phyloP scores from a whole-genome alignment of 1,284 basidiomycete genomes.

The Earliella scabrosa region DNA sequence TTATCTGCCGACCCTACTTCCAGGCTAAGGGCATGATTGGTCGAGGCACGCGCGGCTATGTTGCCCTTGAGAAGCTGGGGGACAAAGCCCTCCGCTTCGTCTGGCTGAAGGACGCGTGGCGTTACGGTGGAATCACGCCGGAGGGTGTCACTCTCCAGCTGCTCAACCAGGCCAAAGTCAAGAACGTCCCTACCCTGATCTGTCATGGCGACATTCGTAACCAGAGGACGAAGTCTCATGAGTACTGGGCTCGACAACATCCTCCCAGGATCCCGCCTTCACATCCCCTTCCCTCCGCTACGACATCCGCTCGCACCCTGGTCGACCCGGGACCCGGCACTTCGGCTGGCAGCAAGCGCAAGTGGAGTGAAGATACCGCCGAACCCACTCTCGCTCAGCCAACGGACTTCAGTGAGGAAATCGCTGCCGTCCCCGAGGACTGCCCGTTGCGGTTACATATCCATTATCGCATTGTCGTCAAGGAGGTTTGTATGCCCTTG shows the following conservation, averaged over 20 bases:
- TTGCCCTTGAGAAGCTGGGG: background rate
- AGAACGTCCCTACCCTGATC: background rate
- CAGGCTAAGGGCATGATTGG: background rate
- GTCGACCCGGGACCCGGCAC: background rate
- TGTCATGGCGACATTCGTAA: background rate
- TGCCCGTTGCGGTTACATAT: background rate
- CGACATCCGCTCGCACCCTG: too few species aligned
- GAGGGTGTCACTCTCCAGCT: background rate
- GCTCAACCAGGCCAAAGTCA: background rate
- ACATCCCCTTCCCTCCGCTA: background rate
- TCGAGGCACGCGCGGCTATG: constrained; percentile 5
- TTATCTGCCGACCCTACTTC: background rate
- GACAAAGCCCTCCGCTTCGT: background rate
- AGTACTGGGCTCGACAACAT: too few species aligned
- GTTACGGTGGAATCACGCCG: background rate
- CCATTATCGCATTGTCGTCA: constrained; percentile 19
- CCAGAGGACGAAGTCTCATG: too few species aligned
- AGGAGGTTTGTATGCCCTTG: constrained; percentile 22
- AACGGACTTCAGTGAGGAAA: background rate
- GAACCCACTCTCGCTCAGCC: background rate
- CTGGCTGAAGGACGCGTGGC: constrained; percentile 4
- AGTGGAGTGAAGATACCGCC: background rate
- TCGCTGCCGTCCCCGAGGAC: background rate
- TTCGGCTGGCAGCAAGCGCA: background rate
- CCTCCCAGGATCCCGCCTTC: too few species aligned